A percentile compares a stretch with the other conserved stretches of the same genome.
Evolutionary conservation across 116 monocot genomes (phyloP).

Genomic region (Phalaenopsis hybrid): DNA sequence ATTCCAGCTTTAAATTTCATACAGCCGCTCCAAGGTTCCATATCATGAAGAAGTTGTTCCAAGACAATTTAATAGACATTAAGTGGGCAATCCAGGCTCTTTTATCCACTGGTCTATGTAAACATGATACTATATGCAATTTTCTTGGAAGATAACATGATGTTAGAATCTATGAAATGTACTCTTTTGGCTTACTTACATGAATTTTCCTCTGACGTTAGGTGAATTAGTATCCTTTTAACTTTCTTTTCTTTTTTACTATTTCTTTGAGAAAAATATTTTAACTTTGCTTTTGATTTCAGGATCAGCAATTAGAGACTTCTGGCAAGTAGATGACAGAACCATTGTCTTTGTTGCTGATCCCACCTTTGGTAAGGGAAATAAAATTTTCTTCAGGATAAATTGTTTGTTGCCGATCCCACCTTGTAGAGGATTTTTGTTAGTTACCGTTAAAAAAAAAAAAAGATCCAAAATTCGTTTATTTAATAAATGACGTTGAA

Average conservation of each 20-base stretch:
- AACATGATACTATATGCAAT: not conserved
- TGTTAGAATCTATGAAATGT: not conserved
- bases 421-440: not conserved
- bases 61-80: not conserved
- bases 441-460: no score
- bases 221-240: not conserved
- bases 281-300: constrained; percentile 7
- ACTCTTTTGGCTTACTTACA: no score
- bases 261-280: not conserved
- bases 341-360: constrained; percentile 96
- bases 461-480: no score
- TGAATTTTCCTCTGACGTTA: not conserved
- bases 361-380: constrained; percentile 78
- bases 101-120: not conserved
- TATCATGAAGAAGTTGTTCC: not conserved
- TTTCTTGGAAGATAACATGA: not conserved
- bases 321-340: constrained; percentile 90
- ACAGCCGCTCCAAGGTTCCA: not conserved
- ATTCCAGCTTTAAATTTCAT: not conserved
- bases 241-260: not conserved
- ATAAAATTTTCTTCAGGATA: not conserved
- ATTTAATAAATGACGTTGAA: no score
- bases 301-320: constrained; percentile 93
- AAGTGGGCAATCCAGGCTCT: not conserved
- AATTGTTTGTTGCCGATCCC: not conserved